Conservation (phyloP, 2,329 filamentous ascomycete genomes). For the Triangularia setosa region DNA sequence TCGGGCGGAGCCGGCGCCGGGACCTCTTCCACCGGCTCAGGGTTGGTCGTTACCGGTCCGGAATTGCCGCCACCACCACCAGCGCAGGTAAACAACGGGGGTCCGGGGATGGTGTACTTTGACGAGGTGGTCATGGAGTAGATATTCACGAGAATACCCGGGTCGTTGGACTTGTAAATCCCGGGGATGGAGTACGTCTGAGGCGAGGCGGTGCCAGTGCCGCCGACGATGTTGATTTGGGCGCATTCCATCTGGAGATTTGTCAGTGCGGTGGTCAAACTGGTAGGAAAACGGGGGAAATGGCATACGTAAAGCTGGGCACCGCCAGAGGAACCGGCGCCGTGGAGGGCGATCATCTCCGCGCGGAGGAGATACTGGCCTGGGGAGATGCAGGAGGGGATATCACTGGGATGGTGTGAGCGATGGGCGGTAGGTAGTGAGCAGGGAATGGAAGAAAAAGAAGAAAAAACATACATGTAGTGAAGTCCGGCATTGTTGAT, state of each 20-base stretch:
- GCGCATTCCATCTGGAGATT: constrained; percentile 41
- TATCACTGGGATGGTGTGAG: constrained; percentile 23
- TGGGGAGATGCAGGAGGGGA: constrained; percentile 45
- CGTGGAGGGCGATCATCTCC: constrained; percentile 55
- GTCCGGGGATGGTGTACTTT: constrained; percentile 33
- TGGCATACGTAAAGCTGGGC: constrained; percentile 39
- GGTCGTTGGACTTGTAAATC: constrained; percentile 37
- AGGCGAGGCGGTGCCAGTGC: constrained; percentile 31
- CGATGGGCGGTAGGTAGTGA: background rate
- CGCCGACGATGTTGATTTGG: constrained; percentile 37
- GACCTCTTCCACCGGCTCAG: background rate
- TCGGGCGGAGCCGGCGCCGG: background rate
- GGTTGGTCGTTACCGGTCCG: background rate
- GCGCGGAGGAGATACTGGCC: constrained; percentile 56
- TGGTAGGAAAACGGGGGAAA: background rate
- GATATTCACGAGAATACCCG: constrained; percentile 37
- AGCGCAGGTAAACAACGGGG: constrained; percentile 24
- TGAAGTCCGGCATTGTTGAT: constrained; percentile 46
- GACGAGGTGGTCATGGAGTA: constrained; percentile 33
- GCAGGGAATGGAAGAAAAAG: background rate
- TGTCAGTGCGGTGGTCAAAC: background rate
- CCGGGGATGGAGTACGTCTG: constrained; percentile 36
- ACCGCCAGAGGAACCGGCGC: constrained; percentile 35
- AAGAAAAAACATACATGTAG: constrained; percentile 20
- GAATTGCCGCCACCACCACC: constrained; percentile 1